phyloP scores from a whole-genome alignment of 2,329 filamentous ascomycete genomes.

The Colletotrichum gigasporum region DNA sequence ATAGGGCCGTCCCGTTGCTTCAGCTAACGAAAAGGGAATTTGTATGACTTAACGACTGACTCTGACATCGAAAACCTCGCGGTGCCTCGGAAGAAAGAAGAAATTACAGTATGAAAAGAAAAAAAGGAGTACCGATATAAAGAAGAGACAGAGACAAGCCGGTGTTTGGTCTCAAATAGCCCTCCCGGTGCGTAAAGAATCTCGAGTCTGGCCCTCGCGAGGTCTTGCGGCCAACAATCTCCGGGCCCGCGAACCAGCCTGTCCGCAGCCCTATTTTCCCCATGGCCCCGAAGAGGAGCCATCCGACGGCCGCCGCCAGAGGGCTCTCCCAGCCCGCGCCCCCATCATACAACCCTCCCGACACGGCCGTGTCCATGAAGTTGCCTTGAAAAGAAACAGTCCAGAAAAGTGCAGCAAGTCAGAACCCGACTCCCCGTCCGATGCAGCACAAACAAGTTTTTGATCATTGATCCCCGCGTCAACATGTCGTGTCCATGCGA shows the following conservation, averaged over 20 bases:
- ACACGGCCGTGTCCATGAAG: conserved; percentile 23
- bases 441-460: conserved; percentile 45
- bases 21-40: conserved; percentile 30
- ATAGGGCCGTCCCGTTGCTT: conserved; percentile 1
- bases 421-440: conserved; percentile 50
- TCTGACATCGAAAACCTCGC: conserved; percentile 32
- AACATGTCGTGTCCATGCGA: conserved; percentile 20
- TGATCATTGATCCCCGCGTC: conserved; percentile 28
- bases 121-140: conserved; percentile 31
- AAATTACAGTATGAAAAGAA: conserved; percentile 30
- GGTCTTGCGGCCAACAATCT: conserved; percentile 25
- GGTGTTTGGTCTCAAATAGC: conserved; percentile 30
- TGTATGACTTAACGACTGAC: conserved; percentile 31
- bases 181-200: conserved; percentile 32
- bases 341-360: conserved; percentile 1
- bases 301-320: conserved; percentile 4
- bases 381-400: conserved; percentile 27
- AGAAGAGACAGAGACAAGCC: conserved; percentile 32
- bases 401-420: conserved; percentile 37
- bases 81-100: conserved; percentile 35
- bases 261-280: conserved; percentile 6
- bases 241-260: conserved; percentile 5
- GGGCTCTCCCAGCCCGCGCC: conserved; percentile 1
- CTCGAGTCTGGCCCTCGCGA: conserved; percentile 31
- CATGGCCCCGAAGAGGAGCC: not conserved